These are phyloP conservation scores for Auxenochlorella pyrenoidosa DNA, from an alignment of 139 green algal species.

Conservation along the genomic window DNA sequence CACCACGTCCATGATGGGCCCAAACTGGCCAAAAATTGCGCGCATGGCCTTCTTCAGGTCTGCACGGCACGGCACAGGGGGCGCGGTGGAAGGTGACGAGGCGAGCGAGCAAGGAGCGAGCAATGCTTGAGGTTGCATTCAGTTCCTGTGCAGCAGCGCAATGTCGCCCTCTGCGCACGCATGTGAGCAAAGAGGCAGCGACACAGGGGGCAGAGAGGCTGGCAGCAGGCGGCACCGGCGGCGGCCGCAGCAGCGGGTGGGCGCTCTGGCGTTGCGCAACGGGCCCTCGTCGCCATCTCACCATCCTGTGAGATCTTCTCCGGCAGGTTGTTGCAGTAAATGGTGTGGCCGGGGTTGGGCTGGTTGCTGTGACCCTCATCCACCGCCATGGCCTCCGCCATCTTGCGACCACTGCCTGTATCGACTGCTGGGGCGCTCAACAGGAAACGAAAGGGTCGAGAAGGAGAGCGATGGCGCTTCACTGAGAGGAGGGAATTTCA, in stretches of 20 bases:
- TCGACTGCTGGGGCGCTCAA: too few species aligned
- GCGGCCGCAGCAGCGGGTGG: not conserved
- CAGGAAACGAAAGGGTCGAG: too few species aligned
- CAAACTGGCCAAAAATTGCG: constrained; percentile 97
- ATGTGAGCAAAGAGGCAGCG: too few species aligned
- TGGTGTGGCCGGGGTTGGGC: constrained; percentile 68
- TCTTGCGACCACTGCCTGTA: not conserved
- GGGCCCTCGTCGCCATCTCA: constrained; percentile 39
- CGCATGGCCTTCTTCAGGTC: constrained; percentile 95
- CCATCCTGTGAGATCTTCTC: constrained; percentile 96
- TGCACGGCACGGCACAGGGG: constrained; percentile 45
- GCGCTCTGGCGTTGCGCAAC: not conserved
- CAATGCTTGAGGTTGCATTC: not conserved
- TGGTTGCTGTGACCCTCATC: not conserved
- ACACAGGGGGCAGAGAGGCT: not conserved
- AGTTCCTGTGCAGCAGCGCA: not conserved
- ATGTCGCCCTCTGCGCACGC: too few species aligned
- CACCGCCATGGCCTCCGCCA: constrained; percentile 12
- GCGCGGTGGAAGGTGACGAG: not conserved
- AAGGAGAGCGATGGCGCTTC: too few species aligned
- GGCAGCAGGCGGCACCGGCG: not conserved
- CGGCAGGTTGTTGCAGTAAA: constrained; percentile 96
- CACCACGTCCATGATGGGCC: constrained; percentile 94
- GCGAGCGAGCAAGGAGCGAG: not conserved
- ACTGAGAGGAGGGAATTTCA: too few species aligned